These are phyloP conservation scores for Pseudevernia furfuracea DNA, from an alignment of 495 filamentous ascomycete genomes.

Conservation along the genomic window DNA sequence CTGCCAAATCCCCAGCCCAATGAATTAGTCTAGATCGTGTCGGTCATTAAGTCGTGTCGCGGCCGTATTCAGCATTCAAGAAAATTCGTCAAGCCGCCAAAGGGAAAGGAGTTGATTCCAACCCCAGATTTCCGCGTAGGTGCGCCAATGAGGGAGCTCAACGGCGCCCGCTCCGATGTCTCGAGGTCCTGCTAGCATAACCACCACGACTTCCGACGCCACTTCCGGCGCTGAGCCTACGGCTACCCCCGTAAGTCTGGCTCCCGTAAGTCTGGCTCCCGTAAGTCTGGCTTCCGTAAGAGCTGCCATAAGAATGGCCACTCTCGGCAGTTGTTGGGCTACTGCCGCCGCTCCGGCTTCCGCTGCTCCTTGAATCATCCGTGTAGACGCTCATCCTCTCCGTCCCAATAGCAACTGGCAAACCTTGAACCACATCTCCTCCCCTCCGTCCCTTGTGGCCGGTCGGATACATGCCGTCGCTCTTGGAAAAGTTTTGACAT, in stretches of 20 bases:
- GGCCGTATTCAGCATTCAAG: neutral
- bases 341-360: slow-evolving; percentile 48
- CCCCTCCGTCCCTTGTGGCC: slow-evolving; percentile 50
- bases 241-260: slow-evolving; percentile 18
- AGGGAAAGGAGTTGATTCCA: neutral
- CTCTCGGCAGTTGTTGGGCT: slow-evolving; percentile 48
- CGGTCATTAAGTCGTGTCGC: slow-evolving; percentile 19
- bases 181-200: slow-evolving; percentile 18
- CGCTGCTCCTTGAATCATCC: slow-evolving; percentile 43
- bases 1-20: slow-evolving; percentile 11
- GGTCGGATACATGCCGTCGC: slow-evolving; percentile 82
- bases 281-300: slow-evolving; percentile 24
- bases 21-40: slow-evolving; percentile 17
- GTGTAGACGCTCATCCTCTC: slow-evolving; percentile 42
- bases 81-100: slow-evolving; percentile 7
- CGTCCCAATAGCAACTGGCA: slow-evolving; percentile 66
- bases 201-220: slow-evolving; percentile 16
- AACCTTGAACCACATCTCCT: slow-evolving; percentile 72
- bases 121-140: neutral
- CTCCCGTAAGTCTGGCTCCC: too few relatives aligned
- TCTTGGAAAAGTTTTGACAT: slow-evolving; percentile 96
- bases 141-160: neutral
- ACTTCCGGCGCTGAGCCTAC: slow-evolving; percentile 13
- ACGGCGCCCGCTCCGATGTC: slow-evolving; percentile 20
- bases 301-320: slow-evolving; percentile 23